phyloP scores from a whole-genome alignment of 495 filamentous ascomycete species.

The Alectoria sarmentosa region DNA sequence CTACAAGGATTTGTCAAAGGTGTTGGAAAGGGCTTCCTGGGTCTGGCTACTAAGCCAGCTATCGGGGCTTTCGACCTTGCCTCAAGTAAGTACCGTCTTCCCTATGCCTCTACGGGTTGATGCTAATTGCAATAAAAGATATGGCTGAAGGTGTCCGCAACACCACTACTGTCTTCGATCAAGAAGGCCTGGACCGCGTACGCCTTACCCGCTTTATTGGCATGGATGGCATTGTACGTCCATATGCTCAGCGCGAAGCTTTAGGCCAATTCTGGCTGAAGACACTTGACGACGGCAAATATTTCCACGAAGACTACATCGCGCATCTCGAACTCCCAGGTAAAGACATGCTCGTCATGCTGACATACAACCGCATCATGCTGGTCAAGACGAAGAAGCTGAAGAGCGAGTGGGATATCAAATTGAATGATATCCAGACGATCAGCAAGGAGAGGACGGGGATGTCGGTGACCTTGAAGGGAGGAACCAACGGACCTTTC shows the following conservation, averaged over 20 bases:
- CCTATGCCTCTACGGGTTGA: background rate
- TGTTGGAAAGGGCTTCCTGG: slow-evolving; percentile 89
- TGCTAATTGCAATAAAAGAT: slow-evolving; percentile 40
- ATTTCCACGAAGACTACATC: slow-evolving; percentile 96
- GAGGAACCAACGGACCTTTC: slow-evolving; percentile 88
- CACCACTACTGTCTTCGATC: slow-evolving; percentile 96
- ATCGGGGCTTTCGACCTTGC: slow-evolving; percentile 96
- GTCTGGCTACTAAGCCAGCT: slow-evolving; percentile 89
- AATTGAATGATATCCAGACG: slow-evolving; percentile 90
- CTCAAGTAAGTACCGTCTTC: slow-evolving; percentile 47
- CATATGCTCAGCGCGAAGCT: slow-evolving; percentile 92
- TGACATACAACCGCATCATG: slow-evolving; percentile 89
- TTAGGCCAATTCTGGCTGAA: slow-evolving; percentile 98
- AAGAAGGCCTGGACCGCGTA: slow-evolving; percentile 87
- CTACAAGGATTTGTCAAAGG: slow-evolving; percentile 93
- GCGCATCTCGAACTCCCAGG: slow-evolving; percentile 87
- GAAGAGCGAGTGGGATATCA: slow-evolving; percentile 89
- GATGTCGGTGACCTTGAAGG: slow-evolving; percentile 79
- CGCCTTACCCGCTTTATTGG: slow-evolving; percentile 87
- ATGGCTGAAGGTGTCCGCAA: slow-evolving; percentile 95
- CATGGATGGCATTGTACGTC: slow-evolving; percentile 85
- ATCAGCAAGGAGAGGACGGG: slow-evolving; percentile 95
- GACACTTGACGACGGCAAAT: slow-evolving; percentile 92
- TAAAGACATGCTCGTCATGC: slow-evolving; percentile 89
- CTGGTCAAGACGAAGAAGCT: slow-evolving; percentile 79